Percentiles rank a stretch among this genome's conserved stretches.
Evolutionary conservation across 306 rosid species (phyloP).

Genomic region (Cucumis hystrix): DNA sequence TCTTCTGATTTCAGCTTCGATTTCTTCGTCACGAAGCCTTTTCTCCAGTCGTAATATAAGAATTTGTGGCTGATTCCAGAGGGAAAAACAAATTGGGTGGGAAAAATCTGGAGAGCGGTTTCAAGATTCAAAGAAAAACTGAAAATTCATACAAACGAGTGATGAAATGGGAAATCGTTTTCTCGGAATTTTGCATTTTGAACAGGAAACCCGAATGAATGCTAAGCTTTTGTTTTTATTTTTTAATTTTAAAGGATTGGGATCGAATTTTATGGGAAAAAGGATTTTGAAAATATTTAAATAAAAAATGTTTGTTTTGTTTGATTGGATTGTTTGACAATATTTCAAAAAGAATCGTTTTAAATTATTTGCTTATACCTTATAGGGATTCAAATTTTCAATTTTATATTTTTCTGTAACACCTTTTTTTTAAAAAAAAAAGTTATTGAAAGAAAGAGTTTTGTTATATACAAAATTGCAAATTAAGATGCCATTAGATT

Average conservation of each 20-base stretch:
- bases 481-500: too few relatives aligned
- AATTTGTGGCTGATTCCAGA: too few relatives aligned
- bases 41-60: too few relatives aligned
- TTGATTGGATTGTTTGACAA: neutral
- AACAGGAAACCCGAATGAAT: neutral
- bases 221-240: neutral
- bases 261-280: neutral
- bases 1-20: neutral
- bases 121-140: neutral
- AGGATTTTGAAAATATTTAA: too few relatives aligned
- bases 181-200: neutral
- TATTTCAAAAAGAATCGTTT: neutral
- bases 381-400: too few relatives aligned
- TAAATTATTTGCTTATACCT: too few relatives aligned
- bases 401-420: too few relatives aligned
- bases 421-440: too few relatives aligned
- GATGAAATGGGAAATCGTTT: neutral
- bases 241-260: neutral
- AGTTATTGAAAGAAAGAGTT: too few relatives aligned
- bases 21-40: too few relatives aligned
- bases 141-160: neutral
- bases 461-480: too few relatives aligned
- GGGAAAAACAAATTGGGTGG: neutral
- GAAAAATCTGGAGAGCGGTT: neutral
- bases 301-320: neutral